These are phyloP conservation scores for Ramularia collo-cygni DNA, from an alignment of 2,329 filamentous ascomycete genomes.

Conservation along the genomic window DNA sequence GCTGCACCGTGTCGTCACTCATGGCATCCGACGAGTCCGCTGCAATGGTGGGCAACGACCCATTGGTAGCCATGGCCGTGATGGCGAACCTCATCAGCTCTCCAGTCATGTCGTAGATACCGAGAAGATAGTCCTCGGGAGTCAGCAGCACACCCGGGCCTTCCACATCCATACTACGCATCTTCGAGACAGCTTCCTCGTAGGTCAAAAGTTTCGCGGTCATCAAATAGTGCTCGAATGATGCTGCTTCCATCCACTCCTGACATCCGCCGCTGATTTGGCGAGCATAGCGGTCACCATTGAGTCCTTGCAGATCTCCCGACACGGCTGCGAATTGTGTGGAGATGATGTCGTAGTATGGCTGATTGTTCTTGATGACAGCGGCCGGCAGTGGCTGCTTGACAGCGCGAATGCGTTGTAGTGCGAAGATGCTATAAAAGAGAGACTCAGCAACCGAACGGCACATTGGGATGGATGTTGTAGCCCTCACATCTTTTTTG, in stretches of 20 bases:
- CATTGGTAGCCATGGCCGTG: conserved; percentile 72
- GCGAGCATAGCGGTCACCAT: conserved; percentile 72
- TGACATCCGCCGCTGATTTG: conserved; percentile 77
- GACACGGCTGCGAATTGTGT: conserved; percentile 61
- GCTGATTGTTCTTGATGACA: conserved; percentile 63
- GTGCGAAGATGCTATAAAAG: conserved; percentile 74
- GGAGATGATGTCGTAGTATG: conserved; percentile 64
- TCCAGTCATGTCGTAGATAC: conserved; percentile 87
- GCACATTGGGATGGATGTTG: too few species aligned
- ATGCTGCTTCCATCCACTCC: conserved; percentile 87
- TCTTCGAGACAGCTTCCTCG: conserved; percentile 46
- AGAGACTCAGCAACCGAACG: too few species aligned
- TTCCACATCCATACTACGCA: conserved; percentile 33
- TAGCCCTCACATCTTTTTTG: conserved; percentile 98
- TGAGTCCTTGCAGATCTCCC: conserved; percentile 68
- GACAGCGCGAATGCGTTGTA: conserved; percentile 63
- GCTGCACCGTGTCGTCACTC: conserved; percentile 9
- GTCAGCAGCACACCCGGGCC: conserved; percentile 56
- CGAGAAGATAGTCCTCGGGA: conserved; percentile 79
- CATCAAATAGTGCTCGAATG: conserved; percentile 80
- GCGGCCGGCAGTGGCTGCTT: conserved; percentile 58
- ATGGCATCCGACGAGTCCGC: conserved; percentile 24
- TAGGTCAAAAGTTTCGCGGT: conserved; percentile 67
- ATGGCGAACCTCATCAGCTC: conserved; percentile 97
- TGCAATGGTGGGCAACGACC: conserved; percentile 43